phyloP scores from a whole-genome alignment of 805 yeast genomes.

The Cephaloascus albidus region DNA sequence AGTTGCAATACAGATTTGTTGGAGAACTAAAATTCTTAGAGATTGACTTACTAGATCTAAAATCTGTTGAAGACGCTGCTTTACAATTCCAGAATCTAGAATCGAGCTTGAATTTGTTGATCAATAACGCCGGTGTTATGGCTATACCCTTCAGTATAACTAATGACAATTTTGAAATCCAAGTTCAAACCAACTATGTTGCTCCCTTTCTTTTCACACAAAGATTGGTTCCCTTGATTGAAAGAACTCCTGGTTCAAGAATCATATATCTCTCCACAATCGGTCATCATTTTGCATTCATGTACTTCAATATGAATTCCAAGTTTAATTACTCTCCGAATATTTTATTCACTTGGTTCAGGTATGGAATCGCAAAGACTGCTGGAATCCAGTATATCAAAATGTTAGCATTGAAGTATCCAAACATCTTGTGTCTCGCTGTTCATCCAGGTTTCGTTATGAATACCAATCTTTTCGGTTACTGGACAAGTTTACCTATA shows the following conservation, averaged over 20 bases:
- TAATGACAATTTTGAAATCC: slow-evolving; percentile 66
- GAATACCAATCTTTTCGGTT: slow-evolving; percentile 66
- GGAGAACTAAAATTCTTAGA: slow-evolving; percentile 48
- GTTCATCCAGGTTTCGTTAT: slow-evolving; percentile 86
- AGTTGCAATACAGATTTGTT: slow-evolving; percentile 13
- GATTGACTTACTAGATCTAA: slow-evolving; percentile 43
- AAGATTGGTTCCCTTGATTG: slow-evolving; percentile 43
- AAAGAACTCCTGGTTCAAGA: slow-evolving; percentile 31
- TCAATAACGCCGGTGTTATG: slow-evolving; percentile 77
- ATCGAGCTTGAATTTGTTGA: slow-evolving; percentile 43
- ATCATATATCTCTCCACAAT: slow-evolving; percentile 57
- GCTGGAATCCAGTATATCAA: slow-evolving; percentile 69
- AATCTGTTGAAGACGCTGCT: slow-evolving; percentile 40
- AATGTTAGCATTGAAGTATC: slow-evolving; percentile 55
- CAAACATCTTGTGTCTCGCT: slow-evolving; percentile 51
- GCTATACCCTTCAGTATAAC: slow-evolving; percentile 63
- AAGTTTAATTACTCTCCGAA: slow-evolving; percentile 54
- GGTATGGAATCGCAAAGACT: slow-evolving; percentile 72
- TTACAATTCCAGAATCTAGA: slow-evolving; percentile 36
- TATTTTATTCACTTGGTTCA: slow-evolving; percentile 62
- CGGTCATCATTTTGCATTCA: slow-evolving; percentile 48
- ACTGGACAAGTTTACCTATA: slow-evolving; percentile 70
- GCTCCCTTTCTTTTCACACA: slow-evolving; percentile 68
- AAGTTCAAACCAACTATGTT: slow-evolving; percentile 69
- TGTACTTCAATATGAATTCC: slow-evolving; percentile 35